Percentiles rank a stretch among this genome's conserved stretches.
Evolutionary conservation across 345 rosid species (phyloP).

Genomic region (Syzygium aromaticum): DNA sequence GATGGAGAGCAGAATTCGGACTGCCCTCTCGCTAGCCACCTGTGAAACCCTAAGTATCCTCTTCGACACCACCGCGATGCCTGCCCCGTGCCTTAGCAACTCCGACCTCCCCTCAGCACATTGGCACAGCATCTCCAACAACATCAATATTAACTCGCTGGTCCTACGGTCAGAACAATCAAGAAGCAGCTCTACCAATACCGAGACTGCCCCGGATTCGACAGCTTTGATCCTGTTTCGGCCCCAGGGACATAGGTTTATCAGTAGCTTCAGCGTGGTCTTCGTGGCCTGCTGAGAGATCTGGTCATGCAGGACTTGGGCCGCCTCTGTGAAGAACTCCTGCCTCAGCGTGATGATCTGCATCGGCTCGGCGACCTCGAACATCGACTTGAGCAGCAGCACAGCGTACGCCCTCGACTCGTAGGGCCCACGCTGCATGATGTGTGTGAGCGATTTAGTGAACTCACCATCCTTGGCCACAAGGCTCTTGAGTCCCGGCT

Average conservation of each 20-base stretch:
- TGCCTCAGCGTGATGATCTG: conserved; percentile 15
- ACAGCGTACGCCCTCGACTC: conserved; percentile 31
- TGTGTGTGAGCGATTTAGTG: conserved; percentile 22
- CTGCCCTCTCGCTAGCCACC: conserved; percentile 29
- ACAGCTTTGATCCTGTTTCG: conserved; percentile 53
- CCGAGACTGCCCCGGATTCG: conserved; percentile 23
- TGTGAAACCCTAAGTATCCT: conserved; percentile 32
- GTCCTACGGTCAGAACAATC: conserved; percentile 20
- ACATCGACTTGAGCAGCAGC: conserved; percentile 21
- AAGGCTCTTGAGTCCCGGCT: conserved; percentile 48
- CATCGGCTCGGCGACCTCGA: conserved; percentile 38
- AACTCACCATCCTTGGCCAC: conserved; percentile 35
- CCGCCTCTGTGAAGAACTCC: conserved; percentile 27
- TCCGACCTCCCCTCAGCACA: conserved; percentile 35
- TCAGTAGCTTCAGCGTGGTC: conserved; percentile 27
- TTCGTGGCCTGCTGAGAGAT: conserved; percentile 44
- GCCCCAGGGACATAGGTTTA: conserved; percentile 47
- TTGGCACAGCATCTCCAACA: conserved; percentile 30
- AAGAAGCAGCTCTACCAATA: conserved; percentile 40
- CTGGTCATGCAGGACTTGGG: conserved; percentile 27
- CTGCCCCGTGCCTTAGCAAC: conserved; percentile 25
- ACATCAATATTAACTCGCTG: conserved; percentile 29
- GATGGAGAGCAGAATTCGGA: conserved; percentile 22
- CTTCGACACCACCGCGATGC: conserved; percentile 25
- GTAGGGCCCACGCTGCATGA: conserved; percentile 19